A percentile compares a stretch with the other conserved stretches of the same genome.
Evolutionary conservation across 139 green algal genomes (phyloP).

Genomic region (Zygnema cylindricum): DNA sequence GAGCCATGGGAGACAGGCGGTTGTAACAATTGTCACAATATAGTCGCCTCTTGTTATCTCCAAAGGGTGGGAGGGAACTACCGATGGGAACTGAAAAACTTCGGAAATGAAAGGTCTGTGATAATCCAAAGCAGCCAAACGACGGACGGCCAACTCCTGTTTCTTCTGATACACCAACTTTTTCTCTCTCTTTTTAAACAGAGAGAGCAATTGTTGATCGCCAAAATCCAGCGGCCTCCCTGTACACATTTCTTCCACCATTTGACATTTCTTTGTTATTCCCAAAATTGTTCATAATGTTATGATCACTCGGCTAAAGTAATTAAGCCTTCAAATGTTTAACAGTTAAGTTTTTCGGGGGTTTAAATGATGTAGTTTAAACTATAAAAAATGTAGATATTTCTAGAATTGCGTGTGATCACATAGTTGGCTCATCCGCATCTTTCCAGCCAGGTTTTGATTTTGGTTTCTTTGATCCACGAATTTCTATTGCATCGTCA

Average conservation of each 20-base stretch:
- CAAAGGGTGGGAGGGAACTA: constrained; percentile 8
- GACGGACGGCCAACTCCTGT: background rate
- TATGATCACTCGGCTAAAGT: too few species aligned
- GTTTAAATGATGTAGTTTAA: too few species aligned
- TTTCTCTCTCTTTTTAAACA: background rate
- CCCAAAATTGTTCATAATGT: too few species aligned
- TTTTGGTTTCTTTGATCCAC: too few species aligned
- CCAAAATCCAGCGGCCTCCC: background rate
- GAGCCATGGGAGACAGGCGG: constrained; percentile 96
- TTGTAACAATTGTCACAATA: constrained; percentile 95
- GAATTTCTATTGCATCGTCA: too few species aligned
- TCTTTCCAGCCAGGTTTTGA: too few species aligned
- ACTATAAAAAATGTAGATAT: too few species aligned
- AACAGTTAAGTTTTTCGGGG: too few species aligned
- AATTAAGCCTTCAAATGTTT: too few species aligned
- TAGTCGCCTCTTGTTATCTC: constrained; percentile 32
- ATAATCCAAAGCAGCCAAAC: background rate
- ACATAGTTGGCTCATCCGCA: too few species aligned
- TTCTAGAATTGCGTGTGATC: too few species aligned
- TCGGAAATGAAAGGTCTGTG: background rate
- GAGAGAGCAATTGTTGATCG: background rate
- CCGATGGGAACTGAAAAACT: background rate
- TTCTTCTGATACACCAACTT: background rate
- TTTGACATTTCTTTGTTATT: too few species aligned
- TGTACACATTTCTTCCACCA: background rate